phyloP scores from a whole-genome alignment of 352 stramenopile species.

The Globisporangium radiosum region DNA sequence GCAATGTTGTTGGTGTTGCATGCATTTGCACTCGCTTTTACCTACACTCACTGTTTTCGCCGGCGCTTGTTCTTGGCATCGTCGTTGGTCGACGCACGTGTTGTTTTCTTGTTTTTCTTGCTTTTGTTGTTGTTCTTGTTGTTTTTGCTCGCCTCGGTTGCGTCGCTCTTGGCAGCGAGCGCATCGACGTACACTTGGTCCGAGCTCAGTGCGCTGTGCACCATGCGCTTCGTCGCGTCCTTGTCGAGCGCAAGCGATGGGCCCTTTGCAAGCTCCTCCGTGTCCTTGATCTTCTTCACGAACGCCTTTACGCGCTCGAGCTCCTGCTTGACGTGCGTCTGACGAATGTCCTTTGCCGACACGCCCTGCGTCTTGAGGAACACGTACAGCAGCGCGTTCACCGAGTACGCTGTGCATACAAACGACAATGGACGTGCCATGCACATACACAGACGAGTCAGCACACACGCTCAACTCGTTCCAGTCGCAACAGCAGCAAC shows the following conservation, averaged over 20 bases:
- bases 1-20: too few relatives aligned
- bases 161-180: slow-evolving; percentile 37
- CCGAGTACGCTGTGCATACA: slow-evolving; percentile 57
- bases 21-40: not conserved
- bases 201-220: slow-evolving; percentile 78
- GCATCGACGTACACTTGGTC: slow-evolving; percentile 82
- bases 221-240: slow-evolving; percentile 72
- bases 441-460: not conserved
- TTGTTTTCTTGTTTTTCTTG: slow-evolving; percentile 22
- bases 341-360: slow-evolving; percentile 81
- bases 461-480: not conserved
- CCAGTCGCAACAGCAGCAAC: not conserved
- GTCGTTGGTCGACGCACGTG: slow-evolving; percentile 40
- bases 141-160: slow-evolving; percentile 16
- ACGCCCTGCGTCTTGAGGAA: slow-evolving; percentile 85
- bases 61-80: slow-evolving; percentile 33
- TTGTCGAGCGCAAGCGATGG: slow-evolving; percentile 74
- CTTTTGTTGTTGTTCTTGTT: slow-evolving; percentile 31
- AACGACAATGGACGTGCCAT: not conserved
- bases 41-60: slow-evolving; percentile 11
- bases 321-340: slow-evolving; percentile 88
- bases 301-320: slow-evolving; percentile 85
- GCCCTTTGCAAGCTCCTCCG: slow-evolving; percentile 75
- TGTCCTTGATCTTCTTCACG: slow-evolving; percentile 87
- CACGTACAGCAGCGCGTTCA: slow-evolving; percentile 85